Evolutionary conservation across 2,329 filamentous ascomycete species (phyloP), one percentile per base, ranked within the genome.

Genomic region (Colletotrichum simmondsii): DNA sequence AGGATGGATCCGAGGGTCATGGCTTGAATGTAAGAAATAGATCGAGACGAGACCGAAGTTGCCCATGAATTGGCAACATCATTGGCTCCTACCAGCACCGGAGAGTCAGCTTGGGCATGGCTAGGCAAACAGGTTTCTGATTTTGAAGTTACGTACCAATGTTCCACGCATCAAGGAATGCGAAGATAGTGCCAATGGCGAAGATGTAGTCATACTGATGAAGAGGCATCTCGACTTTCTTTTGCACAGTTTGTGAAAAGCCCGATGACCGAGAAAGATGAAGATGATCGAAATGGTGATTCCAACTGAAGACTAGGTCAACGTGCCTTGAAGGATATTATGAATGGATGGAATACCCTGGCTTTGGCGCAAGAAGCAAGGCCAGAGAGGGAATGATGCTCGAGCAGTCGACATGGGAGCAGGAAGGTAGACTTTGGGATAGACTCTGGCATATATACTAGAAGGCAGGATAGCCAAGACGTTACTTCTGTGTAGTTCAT

Each of bases 151-250:
- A 46, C 81, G 72, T 80, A 85, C 89, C 90, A 75, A 91, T 92
- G 78, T 92, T 92, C 88, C 89, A 92, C 65, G 90, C 90, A 79
- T 92, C 91, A 53, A 92, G 87, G 78, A 90, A 89, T 72, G 91
- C 89, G 80, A 92, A 92, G 72, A 92, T 86, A 66, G 88, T 90
- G 81, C 88, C 90, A 66, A 92, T 87, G 76, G 89, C 91, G 75
- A 92, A 89, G 74, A 92, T 84, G 78, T 92, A 92, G 80, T 91
- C 87, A 74, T 87, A 92, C 77, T 92, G 85, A 71, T 84, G 82
- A 65, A 90, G 80, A 67, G 73, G 4, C 71, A 73, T 73, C n/a
- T 72, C 59, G 22, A 22, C 26, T 22, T 12, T 32, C 52, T 24
- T 56, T 56, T 67, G 35, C 60, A 61, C 52, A 12, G 22, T 28